Conservation (phyloP, 1,139 yeast species). For the Candida sanyaensis region DNA sequence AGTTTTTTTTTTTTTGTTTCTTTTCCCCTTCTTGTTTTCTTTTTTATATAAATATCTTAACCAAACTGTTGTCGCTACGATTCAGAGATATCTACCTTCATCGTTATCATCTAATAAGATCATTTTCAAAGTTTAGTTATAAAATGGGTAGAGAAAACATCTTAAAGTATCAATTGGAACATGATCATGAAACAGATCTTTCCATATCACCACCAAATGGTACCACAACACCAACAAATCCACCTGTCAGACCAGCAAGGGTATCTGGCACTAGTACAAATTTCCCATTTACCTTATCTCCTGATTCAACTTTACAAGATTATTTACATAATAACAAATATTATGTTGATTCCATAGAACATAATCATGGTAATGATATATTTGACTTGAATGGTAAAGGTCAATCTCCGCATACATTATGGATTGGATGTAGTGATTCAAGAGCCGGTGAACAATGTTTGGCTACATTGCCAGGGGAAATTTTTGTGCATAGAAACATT, state of each 20-base stretch:
- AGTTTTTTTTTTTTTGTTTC: background rate
- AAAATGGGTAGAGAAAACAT: constrained; percentile 50
- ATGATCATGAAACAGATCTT: constrained; percentile 42
- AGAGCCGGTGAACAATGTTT: constrained; percentile 82
- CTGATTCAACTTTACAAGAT: constrained; percentile 62
- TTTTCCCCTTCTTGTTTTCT: background rate
- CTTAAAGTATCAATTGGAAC: constrained; percentile 42
- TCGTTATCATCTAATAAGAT: background rate
- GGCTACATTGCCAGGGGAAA: constrained; percentile 88
- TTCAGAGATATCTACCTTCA: background rate
- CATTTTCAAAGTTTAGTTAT: constrained; percentile 2
- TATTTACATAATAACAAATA: constrained; percentile 66
- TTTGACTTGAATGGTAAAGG: constrained; percentile 78
- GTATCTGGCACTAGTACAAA: constrained; percentile 19
- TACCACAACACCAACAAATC: background rate
- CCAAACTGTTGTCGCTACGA: background rate
- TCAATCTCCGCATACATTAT: constrained; percentile 88
- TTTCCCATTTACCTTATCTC: constrained; percentile 57
- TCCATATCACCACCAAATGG: constrained; percentile 13
- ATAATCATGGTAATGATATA: constrained; percentile 59
- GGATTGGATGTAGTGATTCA: constrained; percentile 97
- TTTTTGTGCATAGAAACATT: constrained; percentile 90
- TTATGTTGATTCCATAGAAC: constrained; percentile 64
- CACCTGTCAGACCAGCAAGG: constrained; percentile 8
- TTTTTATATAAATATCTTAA: background rate